Evolutionary conservation across 2,329 filamentous ascomycete species (phyloP).

Genomic region (Talaromyces sp.): DNA sequence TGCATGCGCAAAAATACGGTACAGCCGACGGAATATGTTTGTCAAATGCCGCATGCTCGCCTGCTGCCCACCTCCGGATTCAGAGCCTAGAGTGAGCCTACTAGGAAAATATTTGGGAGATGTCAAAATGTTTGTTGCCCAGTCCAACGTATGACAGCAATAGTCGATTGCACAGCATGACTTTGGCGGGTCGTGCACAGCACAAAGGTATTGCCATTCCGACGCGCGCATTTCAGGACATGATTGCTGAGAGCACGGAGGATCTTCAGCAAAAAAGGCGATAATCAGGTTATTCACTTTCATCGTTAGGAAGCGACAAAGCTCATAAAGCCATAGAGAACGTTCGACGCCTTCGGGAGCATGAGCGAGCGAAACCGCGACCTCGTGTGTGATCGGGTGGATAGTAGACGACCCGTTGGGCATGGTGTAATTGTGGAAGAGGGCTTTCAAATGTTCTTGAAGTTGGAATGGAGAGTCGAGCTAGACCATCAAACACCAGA

Average conservation of each 20-base stretch:
- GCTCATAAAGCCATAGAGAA: slow-evolving; percentile 93
- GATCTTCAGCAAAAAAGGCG: slow-evolving; percentile 84
- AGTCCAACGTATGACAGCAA: slow-evolving; percentile 97
- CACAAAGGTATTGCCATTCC: slow-evolving; percentile 98
- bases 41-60: slow-evolving; percentile 64
- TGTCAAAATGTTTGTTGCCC: slow-evolving; percentile 90
- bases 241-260: slow-evolving; percentile 80
- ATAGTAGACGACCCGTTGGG: slow-evolving; percentile 55
- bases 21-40: slow-evolving; percentile 90
- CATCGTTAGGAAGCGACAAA: slow-evolving; percentile 90
- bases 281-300: slow-evolving; percentile 91
- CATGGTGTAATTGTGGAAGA: slow-evolving; percentile 76
- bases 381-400: slow-evolving; percentile 67
- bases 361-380: slow-evolving; percentile 69
- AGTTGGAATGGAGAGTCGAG: slow-evolving; percentile 96
- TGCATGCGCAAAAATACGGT: slow-evolving; percentile 95
- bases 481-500: slow-evolving; percentile 42
- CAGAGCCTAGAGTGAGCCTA: slow-evolving; percentile 58
- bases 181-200: slow-evolving; percentile 93
- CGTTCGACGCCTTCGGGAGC: slow-evolving; percentile 78
- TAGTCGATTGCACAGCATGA: slow-evolving; percentile 98
- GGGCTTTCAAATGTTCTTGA: slow-evolving; percentile 90
- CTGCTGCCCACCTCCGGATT: slow-evolving; percentile 38
- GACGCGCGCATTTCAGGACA: slow-evolving; percentile 98
- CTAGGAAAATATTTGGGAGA: slow-evolving; percentile 94